Evolutionary conservation across 768 basidiomycete genomes (phyloP), one percentile per base, ranked within the genome.

Genomic region (Calocera cornea): DNA sequence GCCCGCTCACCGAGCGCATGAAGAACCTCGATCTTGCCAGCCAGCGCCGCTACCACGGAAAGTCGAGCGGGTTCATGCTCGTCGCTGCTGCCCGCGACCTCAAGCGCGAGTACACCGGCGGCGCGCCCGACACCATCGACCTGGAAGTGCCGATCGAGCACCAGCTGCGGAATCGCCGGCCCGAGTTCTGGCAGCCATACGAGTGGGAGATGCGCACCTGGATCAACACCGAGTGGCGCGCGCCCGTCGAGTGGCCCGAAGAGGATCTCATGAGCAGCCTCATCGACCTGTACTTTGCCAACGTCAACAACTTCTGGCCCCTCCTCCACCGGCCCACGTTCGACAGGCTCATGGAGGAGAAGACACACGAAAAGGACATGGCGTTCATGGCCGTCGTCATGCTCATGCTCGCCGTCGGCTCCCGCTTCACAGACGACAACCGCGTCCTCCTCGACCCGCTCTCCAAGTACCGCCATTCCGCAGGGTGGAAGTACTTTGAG

Each of bases 291-390:
- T 92, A 87, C 72, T 95, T 94, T 73, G 68, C 69, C 0, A 69
- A 82, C 36, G 66, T 81, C 68, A 88, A 92, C 72, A 68, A 80
- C n/a, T 78, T 82, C 66, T 71, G 83, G 0, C 90, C 91, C 0
- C 79, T 94, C 2, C 79, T 95, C 2, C 91, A 93, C 71, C 82
- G 85, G 2, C 85, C 85, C 0, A 83, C 83, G 2, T 91, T 94
- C 70, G 81, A 86, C 41, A 77, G 78, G 27, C 77, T 79, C 19
- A 71, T 87, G 27, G 71, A 70, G 1, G 80, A 82, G 2, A 81
- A 81, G 0, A 71, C 84, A 1, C 85, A 90, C 71, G 73, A 79
- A 19, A 75, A 71, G 0, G 79, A 89, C 66, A 66, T 79, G 0
- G 72, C 77, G 0, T 91, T 93, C 72, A 83, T 80, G 0, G 75